Evolutionary conservation across 129 eudicot genomes (phyloP).

Genomic region (Helichrysum umbraculigerum): DNA sequence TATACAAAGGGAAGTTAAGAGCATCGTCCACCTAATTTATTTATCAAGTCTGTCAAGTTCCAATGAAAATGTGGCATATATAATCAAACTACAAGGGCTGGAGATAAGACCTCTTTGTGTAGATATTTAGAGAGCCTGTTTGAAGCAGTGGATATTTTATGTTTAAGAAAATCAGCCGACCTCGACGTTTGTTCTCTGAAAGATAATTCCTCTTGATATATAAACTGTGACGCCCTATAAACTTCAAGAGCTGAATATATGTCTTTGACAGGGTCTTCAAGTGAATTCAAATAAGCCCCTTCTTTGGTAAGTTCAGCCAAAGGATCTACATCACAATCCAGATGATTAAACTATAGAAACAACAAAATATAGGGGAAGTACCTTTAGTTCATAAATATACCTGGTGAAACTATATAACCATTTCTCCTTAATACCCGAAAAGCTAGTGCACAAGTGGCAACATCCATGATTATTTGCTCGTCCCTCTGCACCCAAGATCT

Average conservation of each 20-base stretch:
- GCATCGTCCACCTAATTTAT: conserved; percentile 41
- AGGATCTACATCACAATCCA: conserved; percentile 47
- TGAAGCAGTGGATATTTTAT: conserved; percentile 29
- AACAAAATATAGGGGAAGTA: too few relatives aligned
- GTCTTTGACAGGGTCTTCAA: conserved; percentile 49
- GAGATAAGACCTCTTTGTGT: conserved; percentile 46
- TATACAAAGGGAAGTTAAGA: too few relatives aligned
- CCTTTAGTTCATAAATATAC: too few relatives aligned
- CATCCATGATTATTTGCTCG: conserved; percentile 62
- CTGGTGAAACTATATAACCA: conserved; percentile 53
- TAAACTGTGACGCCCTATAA: conserved; percentile 61
- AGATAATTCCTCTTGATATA: conserved; percentile 47
- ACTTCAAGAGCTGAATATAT: conserved; percentile 47
- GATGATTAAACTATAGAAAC: conserved; percentile 46
- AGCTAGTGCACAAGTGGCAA: conserved; percentile 65
- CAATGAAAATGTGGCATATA: too few relatives aligned
- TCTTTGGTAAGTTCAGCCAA: conserved; percentile 40
- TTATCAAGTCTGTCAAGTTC: too few relatives aligned
- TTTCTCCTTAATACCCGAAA: conserved; percentile 61
- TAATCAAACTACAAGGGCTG: too few relatives aligned
- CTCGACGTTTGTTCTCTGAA: conserved; percentile 40
- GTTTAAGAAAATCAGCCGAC: conserved; percentile 43
- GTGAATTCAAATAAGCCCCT: conserved; percentile 31
- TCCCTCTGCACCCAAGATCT: conserved; percentile 76
- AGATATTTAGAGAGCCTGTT: conserved; percentile 36